Evolutionary conservation across 768 basidiomycete genomes (phyloP), one percentile per base, ranked within the genome.

Genomic region (Russula sp.): DNA sequence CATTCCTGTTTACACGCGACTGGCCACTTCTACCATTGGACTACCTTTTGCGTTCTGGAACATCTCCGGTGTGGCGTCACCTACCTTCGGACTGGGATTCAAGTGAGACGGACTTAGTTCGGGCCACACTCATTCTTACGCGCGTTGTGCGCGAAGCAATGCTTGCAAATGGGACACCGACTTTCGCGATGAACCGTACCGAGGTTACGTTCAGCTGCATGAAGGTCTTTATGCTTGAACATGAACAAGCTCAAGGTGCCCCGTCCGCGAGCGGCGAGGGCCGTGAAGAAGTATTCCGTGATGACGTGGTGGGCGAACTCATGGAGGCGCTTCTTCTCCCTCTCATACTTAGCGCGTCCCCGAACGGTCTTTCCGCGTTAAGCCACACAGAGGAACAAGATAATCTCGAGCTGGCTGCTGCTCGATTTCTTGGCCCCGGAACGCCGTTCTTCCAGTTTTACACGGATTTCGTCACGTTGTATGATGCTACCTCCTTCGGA

Each of bases 221-320:
- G 92, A 92, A 91, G 68, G 84, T 97, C 18, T 94, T 93, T 75
- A 95, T 97, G 94, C 84, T 98, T 32, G 95, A 98, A 73, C 91
- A 96, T 72, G 92, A 84, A 1, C 87, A 91, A 57, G 74, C 67
- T 49, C 70, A 69, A 62, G 70, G 65, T 40, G 69, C 69, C 38
- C 72, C 67, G 40, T 66, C 55, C 10, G 83, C 79, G 50, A 59
- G 38, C 22, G 59, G 48, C 18, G 59, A 42, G 14, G 50, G 20
- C 16, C 53, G 55, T 24, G 57, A 66, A 32, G 89, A 94, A 69
- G 86, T 97, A 2, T 98, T 92, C 75, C 79, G 93, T n/a, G 92
- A 97, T 74, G 67, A 67, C 2, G 71, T 80, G 7, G 87, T 97
- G 2, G 79, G 77, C 28, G 75, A 70, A 5, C 73, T 87, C 49